Conservation (phyloP, 441 rosid genomes). For the Melastoma candidum region DNA sequence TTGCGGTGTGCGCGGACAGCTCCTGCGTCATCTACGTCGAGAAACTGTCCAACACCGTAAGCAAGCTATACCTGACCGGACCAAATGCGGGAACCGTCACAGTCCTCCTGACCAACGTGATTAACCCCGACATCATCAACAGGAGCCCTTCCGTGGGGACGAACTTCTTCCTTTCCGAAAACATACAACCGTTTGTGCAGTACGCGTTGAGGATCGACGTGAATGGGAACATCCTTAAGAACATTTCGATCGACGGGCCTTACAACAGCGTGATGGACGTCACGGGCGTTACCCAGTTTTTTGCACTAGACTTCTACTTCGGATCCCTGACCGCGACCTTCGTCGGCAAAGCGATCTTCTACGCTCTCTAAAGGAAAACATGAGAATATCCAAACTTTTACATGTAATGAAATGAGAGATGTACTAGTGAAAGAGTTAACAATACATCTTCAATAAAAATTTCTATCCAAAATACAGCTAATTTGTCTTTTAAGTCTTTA, state of each 20-base stretch:
- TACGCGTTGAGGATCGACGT: conserved; percentile 1
- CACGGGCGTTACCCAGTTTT: background rate
- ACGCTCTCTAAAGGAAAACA: background rate
- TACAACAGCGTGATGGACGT: background rate
- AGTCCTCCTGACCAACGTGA: background rate
- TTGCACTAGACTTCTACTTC: background rate
- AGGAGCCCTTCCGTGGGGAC: background rate
- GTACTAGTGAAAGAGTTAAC: too few species aligned
- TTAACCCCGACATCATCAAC: conserved; percentile 4
- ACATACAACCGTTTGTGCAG: background rate
- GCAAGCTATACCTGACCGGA: conserved; percentile 13
- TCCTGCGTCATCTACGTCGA: conserved; percentile 18
- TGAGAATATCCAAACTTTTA: background rate
- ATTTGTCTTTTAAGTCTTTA: too few species aligned
- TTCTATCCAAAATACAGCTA: too few species aligned
- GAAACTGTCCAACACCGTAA: conserved; percentile 8
- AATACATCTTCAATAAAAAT: too few species aligned
- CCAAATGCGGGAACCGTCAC: background rate
- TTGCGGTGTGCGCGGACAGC: conserved; percentile 6
- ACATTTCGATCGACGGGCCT: background rate
- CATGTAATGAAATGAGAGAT: background rate
- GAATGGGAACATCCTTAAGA: background rate
- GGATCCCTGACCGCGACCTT: background rate
- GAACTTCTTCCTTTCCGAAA: conserved; percentile 3
- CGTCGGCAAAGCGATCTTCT: background rate